Conservation (phyloP, 768 basidiomycete species). For the Lentinula detonsa region DNA sequence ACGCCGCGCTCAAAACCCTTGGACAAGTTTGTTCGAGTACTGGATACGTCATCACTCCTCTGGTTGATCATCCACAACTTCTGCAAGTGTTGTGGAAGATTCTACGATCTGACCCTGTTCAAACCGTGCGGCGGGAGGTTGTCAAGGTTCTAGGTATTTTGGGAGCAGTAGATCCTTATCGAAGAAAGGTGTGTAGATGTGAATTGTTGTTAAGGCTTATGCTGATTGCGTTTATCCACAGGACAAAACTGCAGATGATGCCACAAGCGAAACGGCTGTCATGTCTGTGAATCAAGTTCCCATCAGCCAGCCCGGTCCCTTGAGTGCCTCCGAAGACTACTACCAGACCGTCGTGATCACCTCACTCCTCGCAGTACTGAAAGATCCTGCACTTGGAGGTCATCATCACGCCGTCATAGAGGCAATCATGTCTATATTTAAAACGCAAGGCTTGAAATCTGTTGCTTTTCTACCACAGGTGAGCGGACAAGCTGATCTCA, state of each 20-base stretch:
- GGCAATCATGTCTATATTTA: constrained; percentile 98
- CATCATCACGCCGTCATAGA: constrained; percentile 94
- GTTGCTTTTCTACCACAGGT: constrained; percentile 94
- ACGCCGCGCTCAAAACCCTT: constrained; percentile 89
- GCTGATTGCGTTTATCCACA: constrained; percentile 17
- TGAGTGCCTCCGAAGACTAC: constrained; percentile 82
- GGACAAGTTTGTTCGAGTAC: constrained; percentile 96
- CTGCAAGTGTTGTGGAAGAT: constrained; percentile 82
- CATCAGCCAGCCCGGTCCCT: constrained; percentile 52
- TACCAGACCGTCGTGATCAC: constrained; percentile 96
- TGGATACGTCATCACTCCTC: constrained; percentile 87
- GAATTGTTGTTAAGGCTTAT: neutral
- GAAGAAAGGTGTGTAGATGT: constrained; percentile 64
- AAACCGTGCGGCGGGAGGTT: constrained; percentile 75
- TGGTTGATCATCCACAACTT: constrained; percentile 88
- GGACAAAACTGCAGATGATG: constrained; percentile 62
- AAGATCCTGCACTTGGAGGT: constrained; percentile 79
- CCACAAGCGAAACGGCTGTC: constrained; percentile 50
- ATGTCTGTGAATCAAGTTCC: constrained; percentile 66
- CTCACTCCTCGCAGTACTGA: constrained; percentile 78
- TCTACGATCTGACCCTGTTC: constrained; percentile 71
- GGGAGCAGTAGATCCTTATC: constrained; percentile 93
- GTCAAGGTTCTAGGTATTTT: constrained; percentile 94
- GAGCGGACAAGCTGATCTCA: constrained; percentile 8
- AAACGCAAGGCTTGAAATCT: constrained; percentile 94